phyloP scores from a whole-genome alignment of 768 basidiomycete species.

The Tricholoma flavovirens region DNA sequence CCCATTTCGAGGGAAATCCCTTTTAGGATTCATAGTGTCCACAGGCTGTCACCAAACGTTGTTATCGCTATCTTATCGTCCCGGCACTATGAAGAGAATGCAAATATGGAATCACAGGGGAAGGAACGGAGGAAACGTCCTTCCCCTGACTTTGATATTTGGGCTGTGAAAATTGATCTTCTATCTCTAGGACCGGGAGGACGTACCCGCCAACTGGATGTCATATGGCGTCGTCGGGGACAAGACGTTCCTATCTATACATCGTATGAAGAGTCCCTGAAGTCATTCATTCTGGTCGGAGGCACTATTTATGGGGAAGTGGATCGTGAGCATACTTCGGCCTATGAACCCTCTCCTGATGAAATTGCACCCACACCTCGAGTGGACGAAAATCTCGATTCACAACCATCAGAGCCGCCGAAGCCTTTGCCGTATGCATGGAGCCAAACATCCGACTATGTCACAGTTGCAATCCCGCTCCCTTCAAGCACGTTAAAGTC shows the following conservation, averaged over 20 bases:
- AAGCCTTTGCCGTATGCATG: conserved; percentile 86
- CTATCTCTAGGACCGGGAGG: conserved; percentile 28
- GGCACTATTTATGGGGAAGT: conserved; percentile 48
- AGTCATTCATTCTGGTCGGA: conserved; percentile 53
- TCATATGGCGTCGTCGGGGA: conserved; percentile 68
- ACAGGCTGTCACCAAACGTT: conserved; percentile 30
- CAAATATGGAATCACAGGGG: conserved; percentile 12
- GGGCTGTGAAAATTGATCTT: conserved; percentile 50
- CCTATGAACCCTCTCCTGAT: conserved; percentile 55
- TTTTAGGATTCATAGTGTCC: conserved; percentile 26
- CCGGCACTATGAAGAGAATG: conserved; percentile 32
- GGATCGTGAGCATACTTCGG: conserved; percentile 22
- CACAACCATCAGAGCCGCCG: conserved; percentile 24
- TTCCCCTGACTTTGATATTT: conserved; percentile 54
- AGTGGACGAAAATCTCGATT: conserved; percentile 49
- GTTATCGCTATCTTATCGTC: conserved; percentile 56
- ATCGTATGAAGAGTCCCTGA: conserved; percentile 38
- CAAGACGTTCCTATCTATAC: conserved; percentile 62
- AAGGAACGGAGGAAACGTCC: conserved; percentile 22
- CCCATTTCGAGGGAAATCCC: conserved; percentile 32
- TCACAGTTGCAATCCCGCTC: conserved; percentile 83
- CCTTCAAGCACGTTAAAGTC: conserved; percentile 61
- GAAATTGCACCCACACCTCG: conserved; percentile 71
- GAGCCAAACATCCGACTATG: conserved; percentile 80
- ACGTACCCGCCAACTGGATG: conserved; percentile 35